These are phyloP conservation scores for Venustampulla echinocandica DNA, from an alignment of 495 filamentous ascomycete species.

Conservation along the genomic window DNA sequence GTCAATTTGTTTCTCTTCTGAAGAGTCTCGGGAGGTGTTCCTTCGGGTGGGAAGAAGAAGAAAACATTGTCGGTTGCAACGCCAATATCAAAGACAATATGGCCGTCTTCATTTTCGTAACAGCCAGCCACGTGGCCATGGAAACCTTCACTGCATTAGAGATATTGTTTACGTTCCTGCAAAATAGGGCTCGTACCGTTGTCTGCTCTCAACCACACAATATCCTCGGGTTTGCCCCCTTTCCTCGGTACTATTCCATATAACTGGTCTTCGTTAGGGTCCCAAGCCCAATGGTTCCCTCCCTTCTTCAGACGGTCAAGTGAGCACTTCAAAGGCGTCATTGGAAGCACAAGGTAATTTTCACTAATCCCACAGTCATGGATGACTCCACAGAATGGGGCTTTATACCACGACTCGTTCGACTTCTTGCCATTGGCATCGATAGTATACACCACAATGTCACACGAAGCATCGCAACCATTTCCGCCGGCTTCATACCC, in stretches of 20 bases:
- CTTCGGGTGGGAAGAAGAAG: constrained; percentile 44
- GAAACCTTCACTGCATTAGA: constrained; percentile 29
- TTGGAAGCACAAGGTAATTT: constrained; percentile 43
- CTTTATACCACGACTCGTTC: constrained; percentile 39
- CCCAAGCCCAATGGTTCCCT: constrained; percentile 49
- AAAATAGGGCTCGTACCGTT: constrained; percentile 30
- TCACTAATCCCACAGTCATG: constrained; percentile 45
- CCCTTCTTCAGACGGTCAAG: constrained; percentile 45
- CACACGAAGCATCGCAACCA: constrained; percentile 33
- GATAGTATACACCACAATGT: constrained; percentile 42
- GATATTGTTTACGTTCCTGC: constrained; percentile 11
- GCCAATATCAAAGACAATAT: constrained; percentile 45
- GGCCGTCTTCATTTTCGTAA: constrained; percentile 40
- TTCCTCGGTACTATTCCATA: constrained; percentile 41
- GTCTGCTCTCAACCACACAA: constrained; percentile 38
- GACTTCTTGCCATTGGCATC: constrained; percentile 33
- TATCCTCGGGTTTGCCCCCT: constrained; percentile 39
- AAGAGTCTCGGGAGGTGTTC: constrained; percentile 22
- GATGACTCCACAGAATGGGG: constrained; percentile 47
- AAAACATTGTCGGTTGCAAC: constrained; percentile 48
- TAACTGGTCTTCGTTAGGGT: constrained; percentile 41
- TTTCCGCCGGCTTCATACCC: constrained; percentile 45
- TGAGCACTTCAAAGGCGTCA: constrained; percentile 43
- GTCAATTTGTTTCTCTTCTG: constrained; percentile 24
- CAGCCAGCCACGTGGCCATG: constrained; percentile 43